Evolutionary conservation across 2,329 filamentous ascomycete genomes (phyloP).

Genomic region (Epichloe uncinata): DNA sequence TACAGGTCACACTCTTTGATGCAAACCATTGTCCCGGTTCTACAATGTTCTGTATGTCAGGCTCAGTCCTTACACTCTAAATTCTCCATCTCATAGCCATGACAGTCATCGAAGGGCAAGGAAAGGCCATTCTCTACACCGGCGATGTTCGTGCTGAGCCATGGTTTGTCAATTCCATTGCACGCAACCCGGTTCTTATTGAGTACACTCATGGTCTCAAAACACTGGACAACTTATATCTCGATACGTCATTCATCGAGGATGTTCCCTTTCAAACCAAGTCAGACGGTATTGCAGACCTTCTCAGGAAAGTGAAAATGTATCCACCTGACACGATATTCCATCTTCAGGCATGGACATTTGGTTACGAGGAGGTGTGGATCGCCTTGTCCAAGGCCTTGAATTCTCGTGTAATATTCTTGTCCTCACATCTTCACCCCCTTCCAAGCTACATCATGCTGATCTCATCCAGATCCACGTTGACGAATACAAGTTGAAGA

Average conservation of each 20-base stretch:
- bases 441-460: too few relatives aligned
- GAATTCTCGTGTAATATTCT: too few relatives aligned
- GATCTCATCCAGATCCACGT: too few relatives aligned
- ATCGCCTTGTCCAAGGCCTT: too few relatives aligned
- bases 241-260: slow-evolving; percentile 67
- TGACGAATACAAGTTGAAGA: too few relatives aligned
- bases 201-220: slow-evolving; percentile 58
- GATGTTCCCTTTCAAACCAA: too few relatives aligned
- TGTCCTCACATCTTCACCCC: too few relatives aligned
- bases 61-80: not conserved
- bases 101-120: slow-evolving; percentile 59
- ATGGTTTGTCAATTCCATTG: slow-evolving; percentile 70
- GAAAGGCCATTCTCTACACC: slow-evolving; percentile 69
- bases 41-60: slow-evolving; percentile 63
- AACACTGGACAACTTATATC: slow-evolving; percentile 66
- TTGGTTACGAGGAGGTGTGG: too few relatives aligned
- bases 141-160: slow-evolving; percentile 77
- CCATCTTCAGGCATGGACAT: too few relatives aligned
- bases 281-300: too few relatives aligned
- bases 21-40: slow-evolving; percentile 86
- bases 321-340: too few relatives aligned
- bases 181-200: slow-evolving; percentile 57
- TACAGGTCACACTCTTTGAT: slow-evolving; percentile 75
- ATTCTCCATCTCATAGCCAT: not conserved
- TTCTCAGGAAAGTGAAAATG: too few relatives aligned